Conservation (phyloP, 345 rosid species). For the Anastatica hierochuntica region DNA sequence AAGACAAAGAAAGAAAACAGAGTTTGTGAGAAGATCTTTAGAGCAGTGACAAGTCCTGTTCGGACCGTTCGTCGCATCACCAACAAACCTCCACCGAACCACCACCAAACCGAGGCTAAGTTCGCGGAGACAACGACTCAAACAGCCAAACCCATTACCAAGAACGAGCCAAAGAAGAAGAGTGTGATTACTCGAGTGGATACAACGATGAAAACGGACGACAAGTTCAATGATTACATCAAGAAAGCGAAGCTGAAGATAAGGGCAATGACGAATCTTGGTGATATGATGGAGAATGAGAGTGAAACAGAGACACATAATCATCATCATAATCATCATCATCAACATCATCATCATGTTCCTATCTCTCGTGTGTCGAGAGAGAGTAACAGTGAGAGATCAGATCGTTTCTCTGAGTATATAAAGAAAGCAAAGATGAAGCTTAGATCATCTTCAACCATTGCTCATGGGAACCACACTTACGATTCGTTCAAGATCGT, state of each 20-base stretch:
- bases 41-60: constrained; percentile 25
- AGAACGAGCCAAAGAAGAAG: constrained; percentile 21
- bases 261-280: constrained; percentile 22
- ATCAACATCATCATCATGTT: constrained; percentile 9
- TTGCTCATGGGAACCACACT: constrained; percentile 1
- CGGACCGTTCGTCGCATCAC: constrained; percentile 21
- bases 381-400: constrained; percentile 11
- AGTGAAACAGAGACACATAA: constrained; percentile 13
- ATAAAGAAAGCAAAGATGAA: constrained; percentile 23
- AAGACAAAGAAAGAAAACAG: constrained; percentile 22
- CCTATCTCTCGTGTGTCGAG: constrained; percentile 15
- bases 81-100: constrained; percentile 7
- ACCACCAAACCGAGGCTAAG: not conserved
- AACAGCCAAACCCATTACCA: constrained; percentile 12
- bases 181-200: constrained; percentile 17
- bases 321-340: constrained; percentile 2
- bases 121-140: constrained; percentile 12
- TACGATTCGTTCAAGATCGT: constrained; percentile 15
- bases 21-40: constrained; percentile 26
- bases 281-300: constrained; percentile 13
- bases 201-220: constrained; percentile 21
- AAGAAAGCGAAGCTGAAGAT: constrained; percentile 25
- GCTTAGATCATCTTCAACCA: constrained; percentile 21
- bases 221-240: constrained; percentile 23
- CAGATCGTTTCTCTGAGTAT: constrained; percentile 22